Evolutionary conservation across 75 land plant genomes (phyloP), one percentile per base, ranked within the genome.

Genomic region (Picea sitchensis): DNA sequence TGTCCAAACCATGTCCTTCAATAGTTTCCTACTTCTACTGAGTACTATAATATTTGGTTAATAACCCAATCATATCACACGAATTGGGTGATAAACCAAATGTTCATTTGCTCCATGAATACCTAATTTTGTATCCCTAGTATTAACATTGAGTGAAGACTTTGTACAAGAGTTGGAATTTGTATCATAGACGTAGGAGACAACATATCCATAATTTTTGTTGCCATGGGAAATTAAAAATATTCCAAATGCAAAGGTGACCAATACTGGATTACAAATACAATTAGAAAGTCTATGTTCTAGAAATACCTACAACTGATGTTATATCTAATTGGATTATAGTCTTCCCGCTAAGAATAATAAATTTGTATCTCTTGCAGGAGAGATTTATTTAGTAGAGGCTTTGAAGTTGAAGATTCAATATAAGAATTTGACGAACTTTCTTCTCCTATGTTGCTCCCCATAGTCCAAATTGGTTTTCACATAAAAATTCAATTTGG

Each of bases 191-290:
- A 79, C 17, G 38, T 84, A 90, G 21, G 86, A 82, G 11, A 88
- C 82, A 41, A 75, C 54, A 73, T 76, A 41, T 61, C 77, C 44
- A 31, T 64, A 86, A 64, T 90, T 80, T 56, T 83, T 59, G 82
- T 94, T 92, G n/a, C 83, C 83, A 79, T 87, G 56, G 60, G 83
- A 77, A 32, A 87, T 38, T 47, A 88, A 69, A 78, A 90, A 91
- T 73, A 96, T 87, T 21, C 99, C 99, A 44, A 90, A 87, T 15
- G 79, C 89, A 75, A 91, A 84, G 23, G 91, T 91, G 59, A 83
- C 84, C 60, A 96, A 80, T 56, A 84, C 76, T 36, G 64, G 64
- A 92, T 67, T 36, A 84, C 13, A 65, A 96, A 96, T 71, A 92
- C 81, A 58, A 92, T 38, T 57, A 92, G 85, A 59, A 90, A 88